Base-by-base conservation (phyloP, 306 rosid species). In the Fagus sylvatica region DNA sequence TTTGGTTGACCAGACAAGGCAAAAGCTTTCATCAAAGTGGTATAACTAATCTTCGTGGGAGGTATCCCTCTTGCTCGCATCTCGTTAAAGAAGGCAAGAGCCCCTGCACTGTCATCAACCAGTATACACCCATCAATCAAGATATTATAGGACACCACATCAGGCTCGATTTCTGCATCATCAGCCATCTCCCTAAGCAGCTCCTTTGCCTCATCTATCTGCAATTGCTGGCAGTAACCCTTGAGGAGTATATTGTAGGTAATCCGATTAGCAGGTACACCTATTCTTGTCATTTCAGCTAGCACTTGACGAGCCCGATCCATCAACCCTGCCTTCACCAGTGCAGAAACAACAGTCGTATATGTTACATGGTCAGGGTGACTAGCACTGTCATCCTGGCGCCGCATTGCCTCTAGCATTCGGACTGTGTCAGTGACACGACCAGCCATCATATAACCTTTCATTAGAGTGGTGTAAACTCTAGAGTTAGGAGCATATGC, bases 21-120 rank as follows among this genome's bases (percentile, higher is more conserved):
- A 84, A 95, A 95, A 62, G 98, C 95, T 74, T 92, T 95, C 98
- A 95, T 92, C 89, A 95, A 79, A 78, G 96, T 95, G 60, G 98
- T 95, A 76, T 95, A 95, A 85, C 98, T 95, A 84, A 95, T 81
- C 88, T 92, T 95, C 22, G 98, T 89, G 39, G 98, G 98, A 75
- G 96, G 93, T 74, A 95, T 89, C 39, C 97, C 98, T 85, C 72
- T 92, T 19, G 88, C 83, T 76, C 97, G 83, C 98, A 95, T 95
- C 79, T 95, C 97, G n/a, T 95, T 92, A 43, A 92, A 92, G 74
- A 91, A 92, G 32, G 85, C 85, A 40, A 95, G 89, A 82, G 98
- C 98, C 71, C 93, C 98, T 16, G 96, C 88, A 84, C 89, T 89
- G 81, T 95, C 97, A 62, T 95, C 98, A 68, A 92, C 92, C 85